Base-by-base conservation (phyloP, 768 basidiomycete genomes). In the Suillus brevipes region DNA sequence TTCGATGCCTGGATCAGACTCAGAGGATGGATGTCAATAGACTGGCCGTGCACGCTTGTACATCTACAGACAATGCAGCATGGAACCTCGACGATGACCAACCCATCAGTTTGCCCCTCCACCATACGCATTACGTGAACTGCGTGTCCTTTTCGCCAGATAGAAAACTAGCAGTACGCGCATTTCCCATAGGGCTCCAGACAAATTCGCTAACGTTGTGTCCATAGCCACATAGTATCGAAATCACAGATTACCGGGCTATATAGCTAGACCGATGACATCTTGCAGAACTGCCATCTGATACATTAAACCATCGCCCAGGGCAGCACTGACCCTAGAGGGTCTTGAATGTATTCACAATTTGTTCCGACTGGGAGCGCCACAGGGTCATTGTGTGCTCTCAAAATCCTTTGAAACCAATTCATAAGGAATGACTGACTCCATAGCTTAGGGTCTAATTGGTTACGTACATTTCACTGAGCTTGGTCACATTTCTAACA, bases 281-380 rank as follows among this genome's bases (percentile, higher is more conserved):
- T 34, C 50, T 65, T 71, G 23, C 43, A 7, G 34, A 36, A 43
- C 42, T 43, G 42, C 64, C 69, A 45, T 80, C 81, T 6, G 57
- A 34, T 13, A 72, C 77, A 67, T 73, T 74, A 60, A n/a, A n/a
- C n/a, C n/a, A n/a, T n/a, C n/a, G n/a, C n/a, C n/a, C n/a, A n/a
- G 14, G 52, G 52, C 76, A 12, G 68, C 74, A 0, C 71, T 83
- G 18, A 66, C 63, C 16, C 64, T 84, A 9, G 66, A 65, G n/a
- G 82, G 84, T 62, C 68, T 84, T 25, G 80, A 83, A 67, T 82
- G 79, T 55, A 47, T 79, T 23, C 76, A 74, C 37, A 74, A 23
- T 72, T 84, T 67, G 82, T 83, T 79, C 68, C 23, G 63, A 34
- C 6, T 12, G 75, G 18, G 81, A 82, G 47, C 73, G 66, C 7